phyloP scores from a whole-genome alignment of 2,329 filamentous ascomycete genomes.

The Sporothrix curviconia region DNA sequence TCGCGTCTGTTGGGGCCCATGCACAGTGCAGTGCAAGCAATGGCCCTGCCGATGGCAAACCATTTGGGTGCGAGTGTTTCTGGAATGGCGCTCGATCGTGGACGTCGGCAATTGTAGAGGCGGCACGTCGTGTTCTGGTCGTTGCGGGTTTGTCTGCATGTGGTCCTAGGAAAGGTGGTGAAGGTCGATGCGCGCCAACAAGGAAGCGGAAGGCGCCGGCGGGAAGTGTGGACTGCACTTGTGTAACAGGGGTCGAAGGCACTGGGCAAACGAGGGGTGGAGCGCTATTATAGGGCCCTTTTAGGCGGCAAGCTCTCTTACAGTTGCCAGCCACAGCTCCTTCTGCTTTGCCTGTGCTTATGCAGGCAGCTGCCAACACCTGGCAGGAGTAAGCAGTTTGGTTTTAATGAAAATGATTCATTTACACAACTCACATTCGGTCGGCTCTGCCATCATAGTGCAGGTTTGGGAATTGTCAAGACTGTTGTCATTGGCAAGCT shows the following conservation, averaged over 20 bases:
- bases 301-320: neutral
- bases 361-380: neutral
- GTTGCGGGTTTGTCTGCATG: neutral
- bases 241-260: neutral
- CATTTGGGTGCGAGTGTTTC: constrained; percentile 5
- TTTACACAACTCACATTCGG: too few species aligned
- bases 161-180: neutral
- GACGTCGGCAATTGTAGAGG: neutral
- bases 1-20: neutral
- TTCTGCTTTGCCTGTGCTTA: neutral
- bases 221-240: neutral
- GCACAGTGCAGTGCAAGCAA: constrained; percentile 12
- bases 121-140: too few species aligned
- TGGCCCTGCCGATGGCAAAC: constrained; percentile 3
- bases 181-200: neutral
- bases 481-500: too few species aligned
- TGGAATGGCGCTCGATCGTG: neutral
- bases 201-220: neutral
- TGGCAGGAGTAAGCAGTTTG: too few species aligned
- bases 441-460: too few species aligned
- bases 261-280: neutral
- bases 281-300: neutral
- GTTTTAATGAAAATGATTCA: too few species aligned
- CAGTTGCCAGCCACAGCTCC: neutral
- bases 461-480: too few species aligned